phyloP scores from a whole-genome alignment of 2,329 filamentous ascomycete species.

The Dothistroma pini region DNA sequence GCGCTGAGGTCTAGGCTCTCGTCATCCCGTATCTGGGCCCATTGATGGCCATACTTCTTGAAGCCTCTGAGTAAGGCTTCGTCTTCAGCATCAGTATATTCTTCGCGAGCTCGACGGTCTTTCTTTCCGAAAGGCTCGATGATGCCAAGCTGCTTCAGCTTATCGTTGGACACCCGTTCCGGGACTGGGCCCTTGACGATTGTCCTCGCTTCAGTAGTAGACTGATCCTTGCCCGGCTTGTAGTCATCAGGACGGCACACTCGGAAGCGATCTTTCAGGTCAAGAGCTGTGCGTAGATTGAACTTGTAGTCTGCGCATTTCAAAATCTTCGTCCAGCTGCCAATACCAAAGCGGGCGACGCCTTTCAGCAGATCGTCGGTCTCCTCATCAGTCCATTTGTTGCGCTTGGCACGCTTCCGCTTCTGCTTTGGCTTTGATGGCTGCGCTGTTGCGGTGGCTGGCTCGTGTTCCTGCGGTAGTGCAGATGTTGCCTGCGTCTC shows the following conservation, averaged over 20 bases:
- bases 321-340: conserved; percentile 62
- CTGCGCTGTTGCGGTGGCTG: conserved; percentile 31
- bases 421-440: conserved; percentile 36
- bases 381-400: conserved; percentile 61
- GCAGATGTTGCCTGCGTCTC: not conserved
- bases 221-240: conserved; percentile 5
- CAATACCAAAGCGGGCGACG: conserved; percentile 59
- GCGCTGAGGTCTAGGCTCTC: conserved; percentile 48
- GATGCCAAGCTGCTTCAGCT: conserved; percentile 46
- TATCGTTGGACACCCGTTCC: conserved; percentile 30
- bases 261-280: conserved; percentile 58
- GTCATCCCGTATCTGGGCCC: conserved; percentile 58
- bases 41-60: conserved; percentile 55
- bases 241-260: conserved; percentile 30
- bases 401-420: conserved; percentile 31
- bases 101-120: conserved; percentile 51
- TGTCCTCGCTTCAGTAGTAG: not conserved
- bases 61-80: conserved; percentile 57
- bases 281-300: conserved; percentile 56
- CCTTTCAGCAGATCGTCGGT: conserved; percentile 56
- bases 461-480: conserved; percentile 15
- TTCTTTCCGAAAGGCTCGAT: conserved; percentile 48
- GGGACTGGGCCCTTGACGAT: conserved; percentile 23
- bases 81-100: conserved; percentile 57
- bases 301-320: conserved; percentile 56